Percentiles rank a stretch among this genome's conserved stretches.
These are phyloP conservation scores for Rubroshorea leprosula DNA, from an alignment of 345 rosid species.

Conservation along the genomic window DNA sequence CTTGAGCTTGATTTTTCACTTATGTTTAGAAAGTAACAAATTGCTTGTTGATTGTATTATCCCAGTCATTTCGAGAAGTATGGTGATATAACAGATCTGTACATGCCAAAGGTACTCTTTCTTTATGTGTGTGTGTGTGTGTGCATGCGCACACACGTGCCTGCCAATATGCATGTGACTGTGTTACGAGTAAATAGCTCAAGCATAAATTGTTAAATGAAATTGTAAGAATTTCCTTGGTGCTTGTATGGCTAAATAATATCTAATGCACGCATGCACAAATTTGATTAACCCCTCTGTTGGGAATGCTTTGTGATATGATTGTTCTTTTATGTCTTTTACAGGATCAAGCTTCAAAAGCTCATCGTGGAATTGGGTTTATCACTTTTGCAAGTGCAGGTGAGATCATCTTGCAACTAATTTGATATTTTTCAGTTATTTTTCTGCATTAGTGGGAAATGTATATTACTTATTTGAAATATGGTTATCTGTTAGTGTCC, in stretches of 20 bases:
- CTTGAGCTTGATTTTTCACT: background rate
- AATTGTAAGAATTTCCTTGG: conserved; percentile 6
- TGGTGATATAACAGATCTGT: conserved; percentile 86
- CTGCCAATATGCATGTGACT: too few species aligned
- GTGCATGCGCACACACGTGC: too few species aligned
- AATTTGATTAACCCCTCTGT: too few species aligned
- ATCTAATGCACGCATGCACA: too few species aligned
- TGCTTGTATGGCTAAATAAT: background rate
- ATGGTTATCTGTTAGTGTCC: background rate
- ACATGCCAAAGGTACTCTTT: conserved; percentile 85
- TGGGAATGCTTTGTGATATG: too few species aligned
- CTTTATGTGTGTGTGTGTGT: too few species aligned
- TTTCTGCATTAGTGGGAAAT: too few species aligned
- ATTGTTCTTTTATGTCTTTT: conserved; percentile 7
- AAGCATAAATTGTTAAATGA: too few species aligned
- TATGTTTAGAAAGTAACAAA: conserved; percentile 9
- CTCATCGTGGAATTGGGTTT: conserved; percentile 95
- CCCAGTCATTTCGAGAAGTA: conserved; percentile 92
- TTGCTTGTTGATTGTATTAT: conserved; percentile 16
- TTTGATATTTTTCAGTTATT: conserved; percentile 6
- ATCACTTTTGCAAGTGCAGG: conserved; percentile 87
- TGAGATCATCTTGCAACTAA: conserved; percentile 22
- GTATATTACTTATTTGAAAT: too few species aligned
- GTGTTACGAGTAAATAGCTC: too few species aligned
- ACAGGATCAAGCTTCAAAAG: conserved; percentile 81